Evolutionary conservation across 2,329 filamentous ascomycete species (phyloP).

Genomic region (Capronia americana): DNA sequence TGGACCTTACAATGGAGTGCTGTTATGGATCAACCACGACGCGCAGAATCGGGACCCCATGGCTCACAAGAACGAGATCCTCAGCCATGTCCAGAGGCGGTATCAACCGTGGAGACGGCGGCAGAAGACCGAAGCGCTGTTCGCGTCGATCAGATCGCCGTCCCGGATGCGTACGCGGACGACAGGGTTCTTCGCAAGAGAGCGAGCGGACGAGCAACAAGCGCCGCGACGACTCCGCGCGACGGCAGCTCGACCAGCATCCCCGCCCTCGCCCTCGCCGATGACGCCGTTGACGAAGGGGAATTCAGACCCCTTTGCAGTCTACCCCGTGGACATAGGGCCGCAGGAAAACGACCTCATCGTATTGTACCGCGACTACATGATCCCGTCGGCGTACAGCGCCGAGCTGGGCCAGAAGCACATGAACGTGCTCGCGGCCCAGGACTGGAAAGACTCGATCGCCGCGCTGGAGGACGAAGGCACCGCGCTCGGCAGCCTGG

Average conservation of each 20-base stretch:
- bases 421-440: slow-evolving; percentile 1
- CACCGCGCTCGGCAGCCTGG: not conserved
- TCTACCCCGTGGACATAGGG: not conserved
- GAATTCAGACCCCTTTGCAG: slow-evolving; percentile 8
- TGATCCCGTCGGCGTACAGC: slow-evolving; percentile 9
- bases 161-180: not conserved
- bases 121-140: slow-evolving; percentile 2
- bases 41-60: not conserved
- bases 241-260: not conserved
- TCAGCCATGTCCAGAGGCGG: slow-evolving; percentile 1
- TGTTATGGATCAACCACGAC: slow-evolving; percentile 4
- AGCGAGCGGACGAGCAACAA: not conserved
- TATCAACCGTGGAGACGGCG: slow-evolving; percentile 4
- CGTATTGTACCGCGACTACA: not conserved
- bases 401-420: slow-evolving; percentile 8
- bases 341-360: slow-evolving; percentile 1
- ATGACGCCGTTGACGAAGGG: not conserved
- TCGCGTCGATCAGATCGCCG: not conserved
- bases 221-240: not conserved
- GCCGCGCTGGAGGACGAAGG: slow-evolving; percentile 1
- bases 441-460: not conserved
- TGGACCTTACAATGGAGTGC: not conserved
- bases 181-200: not conserved
- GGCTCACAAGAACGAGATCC: not conserved
- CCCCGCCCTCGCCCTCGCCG: not conserved